Evolutionary conservation across 2,329 filamentous ascomycete species (phyloP).

Genomic region (Allantophomopsis cytisporea): DNA sequence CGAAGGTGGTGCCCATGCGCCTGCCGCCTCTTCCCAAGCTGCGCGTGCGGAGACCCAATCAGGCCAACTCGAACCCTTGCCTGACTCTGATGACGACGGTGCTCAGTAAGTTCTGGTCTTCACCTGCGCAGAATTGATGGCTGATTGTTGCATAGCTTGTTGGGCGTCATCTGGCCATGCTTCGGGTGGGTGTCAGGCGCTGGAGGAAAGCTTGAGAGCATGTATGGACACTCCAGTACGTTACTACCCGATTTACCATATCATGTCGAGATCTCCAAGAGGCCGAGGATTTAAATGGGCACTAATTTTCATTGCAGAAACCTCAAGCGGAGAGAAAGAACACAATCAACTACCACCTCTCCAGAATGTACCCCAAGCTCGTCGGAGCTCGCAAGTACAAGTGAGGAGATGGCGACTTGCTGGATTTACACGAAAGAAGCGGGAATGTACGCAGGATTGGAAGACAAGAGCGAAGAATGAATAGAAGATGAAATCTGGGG

Average conservation of each 20-base stretch:
- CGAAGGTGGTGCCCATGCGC: conserved; percentile 17
- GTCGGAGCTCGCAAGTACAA: conserved; percentile 57
- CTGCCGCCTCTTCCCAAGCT: conserved; percentile 48
- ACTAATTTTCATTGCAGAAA: conserved; percentile 29
- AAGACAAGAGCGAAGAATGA: not conserved
- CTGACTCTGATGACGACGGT: conserved; percentile 52
- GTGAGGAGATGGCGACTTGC: conserved; percentile 12
- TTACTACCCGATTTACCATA: conserved; percentile 16
- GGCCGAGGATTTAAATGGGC: too few species aligned
- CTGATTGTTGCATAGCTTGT: conserved; percentile 41
- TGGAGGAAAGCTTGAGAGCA: conserved; percentile 45
- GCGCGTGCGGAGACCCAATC: conserved; percentile 49
- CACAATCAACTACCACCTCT: conserved; percentile 84
- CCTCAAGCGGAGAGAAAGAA: conserved; percentile 47
- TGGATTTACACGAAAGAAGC: not conserved
- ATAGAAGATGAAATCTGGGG: not conserved
- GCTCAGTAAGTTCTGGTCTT: conserved; percentile 36
- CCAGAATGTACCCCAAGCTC: conserved; percentile 62
- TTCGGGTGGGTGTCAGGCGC: conserved; percentile 39
- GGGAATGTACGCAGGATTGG: not conserved
- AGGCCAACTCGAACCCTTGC: conserved; percentile 49
- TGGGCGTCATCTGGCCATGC: conserved; percentile 71
- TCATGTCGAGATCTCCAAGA: not conserved
- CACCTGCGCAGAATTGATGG: conserved; percentile 1
- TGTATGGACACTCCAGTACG: conserved; percentile 74